These are phyloP conservation scores for Teunomyces tritomae DNA, from an alignment of 805 yeast genomes.

Conservation along the genomic window DNA sequence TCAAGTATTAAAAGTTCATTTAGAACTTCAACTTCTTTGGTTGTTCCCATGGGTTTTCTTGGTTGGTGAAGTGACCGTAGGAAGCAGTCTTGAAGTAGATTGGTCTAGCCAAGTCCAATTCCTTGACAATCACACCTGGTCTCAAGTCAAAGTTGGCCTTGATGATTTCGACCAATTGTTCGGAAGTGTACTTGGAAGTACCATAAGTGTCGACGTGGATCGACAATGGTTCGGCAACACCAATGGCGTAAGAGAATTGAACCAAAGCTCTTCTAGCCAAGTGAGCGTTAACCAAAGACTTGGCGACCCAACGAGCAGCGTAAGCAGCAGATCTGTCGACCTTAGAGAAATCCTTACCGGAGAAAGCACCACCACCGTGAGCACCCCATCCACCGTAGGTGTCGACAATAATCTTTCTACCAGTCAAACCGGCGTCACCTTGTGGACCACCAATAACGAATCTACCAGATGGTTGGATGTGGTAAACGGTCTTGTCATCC, in stretches of 20 bases:
- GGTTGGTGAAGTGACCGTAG: constrained; percentile 99
- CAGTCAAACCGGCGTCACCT: constrained; percentile 99
- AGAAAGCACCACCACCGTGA: constrained; percentile 99
- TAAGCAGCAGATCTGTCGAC: constrained; percentile 99
- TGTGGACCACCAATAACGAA: constrained; percentile 99
- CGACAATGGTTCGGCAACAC: constrained; percentile 99
- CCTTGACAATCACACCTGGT: constrained; percentile 98
- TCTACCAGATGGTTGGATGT: constrained; percentile 99
- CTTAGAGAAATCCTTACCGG: constrained; percentile 99
- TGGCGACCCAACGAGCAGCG: constrained; percentile 99
- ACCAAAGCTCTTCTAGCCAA: constrained; percentile 96
- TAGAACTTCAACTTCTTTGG: constrained; percentile 76
- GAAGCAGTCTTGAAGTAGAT: constrained; percentile 98
- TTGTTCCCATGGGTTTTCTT: constrained; percentile 97
- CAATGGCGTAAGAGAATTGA: constrained; percentile 98
- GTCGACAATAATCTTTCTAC: constrained; percentile 98
- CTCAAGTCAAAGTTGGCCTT: constrained; percentile 95
- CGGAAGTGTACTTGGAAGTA: constrained; percentile 86
- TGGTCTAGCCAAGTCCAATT: constrained; percentile 97
- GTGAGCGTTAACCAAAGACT: constrained; percentile 92
- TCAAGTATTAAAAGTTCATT: constrained; percentile 22
- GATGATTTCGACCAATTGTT: constrained; percentile 87
- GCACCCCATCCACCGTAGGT: constrained; percentile 99
- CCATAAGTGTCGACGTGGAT: constrained; percentile 98
- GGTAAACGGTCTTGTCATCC: constrained; percentile 94